Evolutionary conservation across 495 filamentous ascomycete species (phyloP).

Genomic region (Podospora fimiseda): DNA sequence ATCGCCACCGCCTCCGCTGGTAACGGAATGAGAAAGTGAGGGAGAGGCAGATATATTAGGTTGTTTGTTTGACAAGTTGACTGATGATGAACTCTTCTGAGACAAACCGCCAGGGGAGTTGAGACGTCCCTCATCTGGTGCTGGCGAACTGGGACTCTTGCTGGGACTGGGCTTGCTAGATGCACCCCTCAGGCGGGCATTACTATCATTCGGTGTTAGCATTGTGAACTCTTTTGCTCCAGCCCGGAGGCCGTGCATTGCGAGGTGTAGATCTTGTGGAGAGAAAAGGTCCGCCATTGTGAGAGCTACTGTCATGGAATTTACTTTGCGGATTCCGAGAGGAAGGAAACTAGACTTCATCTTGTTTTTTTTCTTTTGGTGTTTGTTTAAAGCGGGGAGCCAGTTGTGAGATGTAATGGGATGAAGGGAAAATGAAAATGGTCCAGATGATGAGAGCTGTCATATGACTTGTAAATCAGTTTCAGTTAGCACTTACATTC

Average conservation of each 20-base stretch:
- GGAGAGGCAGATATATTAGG: slow-evolving; percentile 46
- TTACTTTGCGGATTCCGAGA: neutral
- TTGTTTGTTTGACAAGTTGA: slow-evolving; percentile 43
- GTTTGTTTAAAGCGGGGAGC: no score
- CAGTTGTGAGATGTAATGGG: no score
- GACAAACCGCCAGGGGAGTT: slow-evolving; percentile 38
- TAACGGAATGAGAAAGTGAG: slow-evolving; percentile 29
- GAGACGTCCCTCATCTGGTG: slow-evolving; percentile 29
- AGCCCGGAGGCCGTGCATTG: neutral
- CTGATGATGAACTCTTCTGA: slow-evolving; percentile 42
- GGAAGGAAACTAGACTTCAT: neutral
- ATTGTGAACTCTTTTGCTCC: neutral
- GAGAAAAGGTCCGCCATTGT: neutral
- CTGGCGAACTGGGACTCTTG: slow-evolving; percentile 37
- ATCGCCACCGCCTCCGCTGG: slow-evolving; percentile 30
- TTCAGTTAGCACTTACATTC: slow-evolving; percentile 70
- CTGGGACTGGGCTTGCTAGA: slow-evolving; percentile 33
- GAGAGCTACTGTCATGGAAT: neutral
- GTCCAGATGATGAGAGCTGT: slow-evolving; percentile 1
- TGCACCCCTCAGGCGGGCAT: slow-evolving; percentile 43
- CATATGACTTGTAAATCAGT: no score
- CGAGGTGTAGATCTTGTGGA: neutral
- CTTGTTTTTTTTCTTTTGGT: no score
- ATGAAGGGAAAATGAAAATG: neutral
- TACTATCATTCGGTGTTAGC: slow-evolving; percentile 27